These are phyloP conservation scores for Gynostemma pentaphyllum DNA, from an alignment of 306 rosid species.

Conservation along the genomic window DNA sequence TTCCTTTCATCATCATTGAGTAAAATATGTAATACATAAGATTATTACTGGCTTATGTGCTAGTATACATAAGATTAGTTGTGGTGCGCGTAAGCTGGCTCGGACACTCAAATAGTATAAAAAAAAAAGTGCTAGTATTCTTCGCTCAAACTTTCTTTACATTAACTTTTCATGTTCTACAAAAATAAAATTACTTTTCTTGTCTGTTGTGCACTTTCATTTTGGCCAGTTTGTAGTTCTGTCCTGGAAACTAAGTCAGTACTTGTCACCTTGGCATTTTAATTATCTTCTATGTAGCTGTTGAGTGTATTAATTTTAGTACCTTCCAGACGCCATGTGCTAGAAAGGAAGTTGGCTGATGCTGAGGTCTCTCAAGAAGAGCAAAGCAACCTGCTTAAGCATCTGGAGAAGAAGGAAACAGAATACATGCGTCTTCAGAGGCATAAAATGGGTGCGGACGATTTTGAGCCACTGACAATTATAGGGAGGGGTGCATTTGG, in stretches of 20 bases:
- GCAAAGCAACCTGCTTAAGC: conserved; percentile 82
- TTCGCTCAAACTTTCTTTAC: background rate
- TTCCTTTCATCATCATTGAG: background rate
- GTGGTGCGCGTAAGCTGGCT: too few species aligned
- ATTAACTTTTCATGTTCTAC: too few species aligned
- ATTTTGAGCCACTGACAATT: conserved; percentile 91
- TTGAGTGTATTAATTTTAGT: background rate
- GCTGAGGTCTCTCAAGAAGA: conserved; percentile 98
- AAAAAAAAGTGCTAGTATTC: background rate
- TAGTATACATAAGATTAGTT: too few species aligned
- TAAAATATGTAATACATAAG: background rate
- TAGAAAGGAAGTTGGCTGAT: conserved; percentile 93
- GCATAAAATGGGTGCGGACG: conserved; percentile 99
- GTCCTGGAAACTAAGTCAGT: background rate
- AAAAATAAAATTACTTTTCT: background rate
- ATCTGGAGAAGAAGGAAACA: conserved; percentile 91
- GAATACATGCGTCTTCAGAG: conserved; percentile 99
- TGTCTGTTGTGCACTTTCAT: background rate
- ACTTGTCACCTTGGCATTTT: conserved; percentile 5
- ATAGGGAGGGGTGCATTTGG: conserved; percentile 99
- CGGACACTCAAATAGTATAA: too few species aligned
- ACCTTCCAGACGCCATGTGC: conserved; percentile 63
- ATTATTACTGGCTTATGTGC: background rate
- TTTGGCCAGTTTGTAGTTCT: background rate
- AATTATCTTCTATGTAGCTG: background rate